Percentiles rank a stretch among this genome's conserved stretches.
Conservation (phyloP, 345 rosid genomes). For the Rhodamnia rubescens region DNA sequence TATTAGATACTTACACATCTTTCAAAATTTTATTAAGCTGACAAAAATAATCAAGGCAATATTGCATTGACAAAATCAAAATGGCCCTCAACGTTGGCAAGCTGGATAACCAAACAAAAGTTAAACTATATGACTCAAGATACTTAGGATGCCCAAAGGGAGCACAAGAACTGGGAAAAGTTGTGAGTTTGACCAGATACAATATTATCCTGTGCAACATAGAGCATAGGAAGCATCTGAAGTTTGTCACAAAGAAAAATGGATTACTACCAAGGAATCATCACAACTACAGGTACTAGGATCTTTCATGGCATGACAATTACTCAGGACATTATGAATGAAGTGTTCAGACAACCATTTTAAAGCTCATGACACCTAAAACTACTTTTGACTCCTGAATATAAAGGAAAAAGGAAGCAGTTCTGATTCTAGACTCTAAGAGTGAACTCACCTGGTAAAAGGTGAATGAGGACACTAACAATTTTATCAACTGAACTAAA, state of each 20-base stretch:
- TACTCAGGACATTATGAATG: not conserved
- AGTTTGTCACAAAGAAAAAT: not conserved
- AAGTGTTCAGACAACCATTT: not conserved
- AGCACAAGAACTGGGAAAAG: not conserved
- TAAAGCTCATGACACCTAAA: not conserved
- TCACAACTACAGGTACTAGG: not conserved
- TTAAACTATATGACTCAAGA: not conserved
- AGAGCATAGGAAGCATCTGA: not conserved
- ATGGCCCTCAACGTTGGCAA: not conserved
- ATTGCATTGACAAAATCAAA: not conserved
- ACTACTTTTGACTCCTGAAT: not conserved
- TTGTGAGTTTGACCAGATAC: not conserved
- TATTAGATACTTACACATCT: not conserved
- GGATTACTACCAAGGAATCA: not conserved
- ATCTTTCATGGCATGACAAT: not conserved
- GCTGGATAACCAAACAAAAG: not conserved
- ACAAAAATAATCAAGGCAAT: not conserved
- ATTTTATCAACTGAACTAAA: slow-evolving; percentile 89
- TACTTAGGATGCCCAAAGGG: not conserved
- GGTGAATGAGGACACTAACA: slow-evolving; percentile 96
- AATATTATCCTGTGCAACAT: not conserved
- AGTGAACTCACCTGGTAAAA: slow-evolving; percentile 68
- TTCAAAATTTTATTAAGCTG: not conserved
- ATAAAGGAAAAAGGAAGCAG: not conserved
- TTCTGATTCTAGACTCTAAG: not conserved